These are phyloP conservation scores for Sclerotinia trifoliorum DNA, from an alignment of 2,329 filamentous ascomycete genomes.

Conservation along the genomic window DNA sequence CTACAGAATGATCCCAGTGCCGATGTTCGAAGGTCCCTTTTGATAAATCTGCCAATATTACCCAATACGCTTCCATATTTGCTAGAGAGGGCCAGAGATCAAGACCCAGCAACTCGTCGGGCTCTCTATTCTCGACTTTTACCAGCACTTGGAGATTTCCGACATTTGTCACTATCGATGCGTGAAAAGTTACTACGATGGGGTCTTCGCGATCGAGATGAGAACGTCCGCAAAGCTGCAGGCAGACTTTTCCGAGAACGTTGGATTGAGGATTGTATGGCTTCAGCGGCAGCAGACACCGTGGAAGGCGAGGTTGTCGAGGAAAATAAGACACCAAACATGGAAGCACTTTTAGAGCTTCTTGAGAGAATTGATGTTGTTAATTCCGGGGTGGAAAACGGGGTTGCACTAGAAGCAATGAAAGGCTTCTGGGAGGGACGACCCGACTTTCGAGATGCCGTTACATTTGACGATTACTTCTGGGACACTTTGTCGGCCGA, in stretches of 20 bases:
- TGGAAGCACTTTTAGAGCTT: slow-evolving; percentile 84
- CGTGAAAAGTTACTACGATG: slow-evolving; percentile 92
- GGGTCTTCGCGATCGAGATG: slow-evolving; percentile 91
- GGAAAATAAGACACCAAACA: slow-evolving; percentile 62
- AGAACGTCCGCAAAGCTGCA: slow-evolving; percentile 88
- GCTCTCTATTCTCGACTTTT: slow-evolving; percentile 85
- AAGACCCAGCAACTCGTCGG: slow-evolving; percentile 78
- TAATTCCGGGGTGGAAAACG: slow-evolving; percentile 84
- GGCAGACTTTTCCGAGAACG: slow-evolving; percentile 86
- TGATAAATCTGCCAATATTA: slow-evolving; percentile 86
- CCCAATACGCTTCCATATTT: slow-evolving; percentile 81
- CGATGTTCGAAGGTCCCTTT: slow-evolving; percentile 83
- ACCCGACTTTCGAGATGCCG: slow-evolving; percentile 73
- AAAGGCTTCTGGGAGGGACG: slow-evolving; percentile 93
- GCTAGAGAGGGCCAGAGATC: slow-evolving; percentile 85
- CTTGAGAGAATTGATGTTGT: slow-evolving; percentile 92
- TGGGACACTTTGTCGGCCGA: slow-evolving; percentile 83
- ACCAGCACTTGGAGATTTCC: slow-evolving; percentile 88
- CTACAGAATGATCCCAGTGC: slow-evolving; percentile 93
- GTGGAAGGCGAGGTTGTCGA: slow-evolving; percentile 49
- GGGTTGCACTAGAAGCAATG: slow-evolving; percentile 92
- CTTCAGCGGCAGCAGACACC: slow-evolving; percentile 57
- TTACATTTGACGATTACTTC: slow-evolving; percentile 70
- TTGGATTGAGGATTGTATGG: slow-evolving; percentile 97
- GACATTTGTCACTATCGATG: slow-evolving; percentile 89